Conservation (phyloP, 1,284 basidiomycete genomes). For the Ganoderma lingzhi region DNA sequence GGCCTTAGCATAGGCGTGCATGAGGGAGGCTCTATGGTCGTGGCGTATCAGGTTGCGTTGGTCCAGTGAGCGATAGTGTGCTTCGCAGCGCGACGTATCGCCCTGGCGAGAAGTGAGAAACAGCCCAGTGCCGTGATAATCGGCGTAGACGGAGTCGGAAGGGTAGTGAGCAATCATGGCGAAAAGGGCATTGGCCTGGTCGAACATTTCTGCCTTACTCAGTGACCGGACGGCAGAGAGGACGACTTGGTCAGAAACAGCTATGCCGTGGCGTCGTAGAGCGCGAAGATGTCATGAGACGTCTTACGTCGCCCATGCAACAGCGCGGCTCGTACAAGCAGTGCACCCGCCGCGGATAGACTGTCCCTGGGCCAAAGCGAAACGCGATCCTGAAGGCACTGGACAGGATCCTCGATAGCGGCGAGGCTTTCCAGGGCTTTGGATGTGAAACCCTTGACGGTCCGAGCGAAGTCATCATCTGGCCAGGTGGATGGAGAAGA, state of each 20-base stretch:
- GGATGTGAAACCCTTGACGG: conserved; percentile 38
- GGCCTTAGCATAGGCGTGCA: conserved; percentile 62
- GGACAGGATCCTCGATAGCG: conserved; percentile 46
- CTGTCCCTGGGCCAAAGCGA: conserved; percentile 38
- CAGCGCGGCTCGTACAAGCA: conserved; percentile 52
- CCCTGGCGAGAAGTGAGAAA: conserved; percentile 62
- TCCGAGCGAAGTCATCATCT: background rate
- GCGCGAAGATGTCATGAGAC: conserved; percentile 53
- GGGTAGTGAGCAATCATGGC: conserved; percentile 26
- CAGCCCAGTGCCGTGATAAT: conserved; percentile 56
- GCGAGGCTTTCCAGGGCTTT: conserved; percentile 44
- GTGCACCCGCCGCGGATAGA: conserved; percentile 44
- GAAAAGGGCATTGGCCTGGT: conserved; percentile 55
- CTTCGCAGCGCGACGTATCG: conserved; percentile 51
- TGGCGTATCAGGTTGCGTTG: conserved; percentile 40
- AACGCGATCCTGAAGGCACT: conserved; percentile 42
- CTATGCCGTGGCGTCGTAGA: conserved; percentile 48
- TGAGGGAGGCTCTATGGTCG: conserved; percentile 51
- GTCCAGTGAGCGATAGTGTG: conserved; percentile 50
- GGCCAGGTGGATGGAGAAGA: conserved; percentile 21
- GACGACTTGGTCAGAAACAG: conserved; percentile 40
- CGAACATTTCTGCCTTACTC: conserved; percentile 48
- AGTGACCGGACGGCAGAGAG: conserved; percentile 54
- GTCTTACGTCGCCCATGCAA: conserved; percentile 43
- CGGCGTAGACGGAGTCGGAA: conserved; percentile 28